Conservation (phyloP, 2,329 filamentous ascomycete genomes). For the Colletotrichum sojae region DNA sequence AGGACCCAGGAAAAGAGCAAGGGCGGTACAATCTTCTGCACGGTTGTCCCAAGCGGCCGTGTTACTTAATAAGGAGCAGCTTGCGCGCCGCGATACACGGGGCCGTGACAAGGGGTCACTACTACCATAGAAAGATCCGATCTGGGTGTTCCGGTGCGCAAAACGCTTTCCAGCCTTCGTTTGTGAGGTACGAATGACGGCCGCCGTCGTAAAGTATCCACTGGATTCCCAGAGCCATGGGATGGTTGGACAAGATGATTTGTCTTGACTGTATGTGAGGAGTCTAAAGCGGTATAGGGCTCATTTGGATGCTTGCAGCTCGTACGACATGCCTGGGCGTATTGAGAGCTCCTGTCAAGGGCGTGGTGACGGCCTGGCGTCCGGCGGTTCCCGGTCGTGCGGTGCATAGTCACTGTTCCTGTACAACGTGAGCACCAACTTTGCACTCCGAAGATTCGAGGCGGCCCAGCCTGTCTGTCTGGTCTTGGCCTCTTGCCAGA, state of each 20-base stretch:
- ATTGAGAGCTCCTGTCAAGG: constrained; percentile 18
- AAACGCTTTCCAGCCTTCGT: constrained; percentile 9
- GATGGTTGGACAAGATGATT: constrained; percentile 30
- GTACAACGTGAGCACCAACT: constrained; percentile 16
- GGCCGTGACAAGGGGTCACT: constrained; percentile 34
- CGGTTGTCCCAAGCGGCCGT: constrained; percentile 33
- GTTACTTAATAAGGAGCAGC: constrained; percentile 41
- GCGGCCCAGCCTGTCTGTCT: background rate
- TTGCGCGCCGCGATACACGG: constrained; percentile 39
- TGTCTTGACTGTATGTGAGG: constrained; percentile 32
- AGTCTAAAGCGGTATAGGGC: constrained; percentile 26
- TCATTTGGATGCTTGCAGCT: constrained; percentile 38
- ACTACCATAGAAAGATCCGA: constrained; percentile 33
- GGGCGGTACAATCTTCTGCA: constrained; percentile 28
- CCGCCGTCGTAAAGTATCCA: constrained; percentile 39
- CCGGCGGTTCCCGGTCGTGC: constrained; percentile 17
- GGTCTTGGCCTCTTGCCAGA: constrained; percentile 8
- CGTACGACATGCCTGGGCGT: constrained; percentile 30
- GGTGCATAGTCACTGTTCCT: constrained; percentile 21
- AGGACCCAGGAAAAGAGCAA: constrained; percentile 18
- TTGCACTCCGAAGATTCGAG: background rate
- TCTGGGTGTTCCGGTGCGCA: constrained; percentile 23
- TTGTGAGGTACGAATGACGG: constrained; percentile 18
- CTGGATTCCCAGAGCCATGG: constrained; percentile 35
- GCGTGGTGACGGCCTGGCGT: constrained; percentile 20